Evolutionary conservation across 352 stramenopile species (phyloP).

Genomic region (Phytophthora melonis): DNA sequence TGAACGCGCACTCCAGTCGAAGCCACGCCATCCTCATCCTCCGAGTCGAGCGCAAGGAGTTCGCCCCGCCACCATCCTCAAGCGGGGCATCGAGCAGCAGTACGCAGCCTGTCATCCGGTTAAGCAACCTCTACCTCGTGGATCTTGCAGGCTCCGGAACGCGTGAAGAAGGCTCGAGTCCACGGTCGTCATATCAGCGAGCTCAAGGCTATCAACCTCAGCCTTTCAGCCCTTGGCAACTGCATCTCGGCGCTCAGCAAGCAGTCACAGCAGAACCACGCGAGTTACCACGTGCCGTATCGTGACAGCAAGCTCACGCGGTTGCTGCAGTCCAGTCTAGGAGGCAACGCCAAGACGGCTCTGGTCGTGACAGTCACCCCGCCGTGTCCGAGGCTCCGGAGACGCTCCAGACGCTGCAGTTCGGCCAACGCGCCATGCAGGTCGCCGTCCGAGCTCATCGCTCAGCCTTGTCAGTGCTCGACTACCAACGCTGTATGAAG

Average conservation of each 20-base stretch:
- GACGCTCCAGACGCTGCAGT: conserved; percentile 76
- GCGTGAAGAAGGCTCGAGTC: conserved; percentile 73
- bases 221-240: conserved; percentile 76
- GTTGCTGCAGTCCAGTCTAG: conserved; percentile 72
- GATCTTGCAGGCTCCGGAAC: conserved; percentile 78
- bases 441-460: conserved; percentile 68
- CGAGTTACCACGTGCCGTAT: conserved; percentile 69
- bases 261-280: conserved; percentile 38
- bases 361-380: conserved; percentile 69
- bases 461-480: conserved; percentile 69
- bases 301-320: conserved; percentile 80
- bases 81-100: conserved; percentile 1
- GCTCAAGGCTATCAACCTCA: conserved; percentile 80
- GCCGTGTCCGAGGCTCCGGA: conserved; percentile 59
- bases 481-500: conserved; percentile 79
- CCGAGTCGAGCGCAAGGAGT: conserved; percentile 80
- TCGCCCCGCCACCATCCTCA: conserved; percentile 20
- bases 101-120: conserved; percentile 49
- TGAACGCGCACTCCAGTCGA: conserved; percentile 90
- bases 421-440: conserved; percentile 79
- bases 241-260: conserved; percentile 79
- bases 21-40: conserved; percentile 91
- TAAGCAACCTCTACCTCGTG: conserved; percentile 75
- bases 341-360: conserved; percentile 78
- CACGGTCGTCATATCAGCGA: conserved; percentile 68